Evolutionary conservation across 129 eudicot genomes (phyloP).

Genomic region (Glebionis coronaria): DNA sequence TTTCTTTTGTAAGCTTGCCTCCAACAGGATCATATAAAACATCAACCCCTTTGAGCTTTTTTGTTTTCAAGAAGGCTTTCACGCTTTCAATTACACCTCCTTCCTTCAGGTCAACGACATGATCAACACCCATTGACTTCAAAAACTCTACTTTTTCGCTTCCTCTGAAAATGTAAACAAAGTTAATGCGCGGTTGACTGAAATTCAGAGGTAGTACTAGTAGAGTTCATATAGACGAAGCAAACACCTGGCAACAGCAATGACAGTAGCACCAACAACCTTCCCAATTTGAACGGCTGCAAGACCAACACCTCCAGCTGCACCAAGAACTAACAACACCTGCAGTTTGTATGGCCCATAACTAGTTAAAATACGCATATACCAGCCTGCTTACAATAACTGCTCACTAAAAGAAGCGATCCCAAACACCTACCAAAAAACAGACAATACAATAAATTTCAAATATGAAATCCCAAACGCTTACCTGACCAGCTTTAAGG

Average conservation of each 20-base stretch:
- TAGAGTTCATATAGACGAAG: neutral
- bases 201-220: neutral
- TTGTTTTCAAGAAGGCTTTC: slow-evolving; percentile 66
- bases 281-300: slow-evolving; percentile 99
- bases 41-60: slow-evolving; percentile 88
- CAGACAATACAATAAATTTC: too few relatives aligned
- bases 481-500: slow-evolving; percentile 77
- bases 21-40: slow-evolving; percentile 99
- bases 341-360: slow-evolving; percentile 27
- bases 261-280: slow-evolving; percentile 77
- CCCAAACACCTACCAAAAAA: too few relatives aligned
- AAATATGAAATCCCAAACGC: too few relatives aligned
- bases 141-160: slow-evolving; percentile 69
- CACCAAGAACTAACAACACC: slow-evolving; percentile 98
- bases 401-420: too few relatives aligned
- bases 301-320: slow-evolving; percentile 99
- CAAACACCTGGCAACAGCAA: slow-evolving; percentile 86
- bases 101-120: slow-evolving; percentile 75
- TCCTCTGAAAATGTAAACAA: slow-evolving; percentile 33
- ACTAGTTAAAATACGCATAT: slow-evolving; percentile 11
- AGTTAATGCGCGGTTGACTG: neutral
- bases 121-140: slow-evolving; percentile 84
- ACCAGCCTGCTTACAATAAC: too few relatives aligned
- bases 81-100: slow-evolving; percentile 65
- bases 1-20: slow-evolving; percentile 90